phyloP scores from a whole-genome alignment of 805 yeast genomes.

The Candida stauntonica region DNA sequence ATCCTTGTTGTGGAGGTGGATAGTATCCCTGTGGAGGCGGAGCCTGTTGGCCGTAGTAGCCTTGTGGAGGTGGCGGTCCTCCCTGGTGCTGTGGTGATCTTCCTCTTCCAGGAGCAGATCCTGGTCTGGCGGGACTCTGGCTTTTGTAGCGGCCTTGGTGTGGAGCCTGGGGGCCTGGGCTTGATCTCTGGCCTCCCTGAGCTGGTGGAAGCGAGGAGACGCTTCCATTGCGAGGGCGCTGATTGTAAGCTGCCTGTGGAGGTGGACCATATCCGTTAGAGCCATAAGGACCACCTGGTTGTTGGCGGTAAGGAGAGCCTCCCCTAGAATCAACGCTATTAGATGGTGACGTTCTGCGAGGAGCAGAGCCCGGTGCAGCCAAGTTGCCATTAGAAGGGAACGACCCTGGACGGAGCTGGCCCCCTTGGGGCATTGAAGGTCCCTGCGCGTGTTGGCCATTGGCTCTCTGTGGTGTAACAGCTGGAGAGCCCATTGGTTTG shows the following conservation, averaged over 20 bases:
- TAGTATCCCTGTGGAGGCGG: conserved; percentile 10
- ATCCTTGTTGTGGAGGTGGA: conserved; percentile 23
- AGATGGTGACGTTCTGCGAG: conserved; percentile 9
- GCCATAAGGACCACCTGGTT: neutral
- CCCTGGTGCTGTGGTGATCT: conserved; percentile 13
- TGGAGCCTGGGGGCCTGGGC: neutral
- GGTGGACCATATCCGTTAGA: conserved; percentile 3
- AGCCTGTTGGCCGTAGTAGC: conserved; percentile 4
- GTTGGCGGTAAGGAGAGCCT: conserved; percentile 14
- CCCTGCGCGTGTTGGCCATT: neutral
- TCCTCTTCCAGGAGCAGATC: conserved; percentile 10
- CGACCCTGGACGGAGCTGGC: neutral
- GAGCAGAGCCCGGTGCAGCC: conserved; percentile 8
- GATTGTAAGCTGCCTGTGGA: conserved; percentile 1
- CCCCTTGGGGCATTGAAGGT: neutral
- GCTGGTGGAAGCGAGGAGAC: conserved; percentile 10
- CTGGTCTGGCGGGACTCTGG: conserved; percentile 9
- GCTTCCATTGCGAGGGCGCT: conserved; percentile 8
- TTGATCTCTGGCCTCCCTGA: conserved; percentile 1
- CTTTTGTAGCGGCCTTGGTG: conserved; percentile 1
- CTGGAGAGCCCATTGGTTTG: neutral
- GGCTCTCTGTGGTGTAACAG: neutral
- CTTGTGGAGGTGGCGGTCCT: conserved; percentile 5
- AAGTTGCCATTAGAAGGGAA: conserved; percentile 2
- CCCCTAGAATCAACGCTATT: conserved; percentile 13